Percentiles rank a stretch among this genome's conserved stretches.
Evolutionary conservation across 371 early-diverging fungal genomes (phyloP).

Genomic region (Rhizomucor pusillus): DNA sequence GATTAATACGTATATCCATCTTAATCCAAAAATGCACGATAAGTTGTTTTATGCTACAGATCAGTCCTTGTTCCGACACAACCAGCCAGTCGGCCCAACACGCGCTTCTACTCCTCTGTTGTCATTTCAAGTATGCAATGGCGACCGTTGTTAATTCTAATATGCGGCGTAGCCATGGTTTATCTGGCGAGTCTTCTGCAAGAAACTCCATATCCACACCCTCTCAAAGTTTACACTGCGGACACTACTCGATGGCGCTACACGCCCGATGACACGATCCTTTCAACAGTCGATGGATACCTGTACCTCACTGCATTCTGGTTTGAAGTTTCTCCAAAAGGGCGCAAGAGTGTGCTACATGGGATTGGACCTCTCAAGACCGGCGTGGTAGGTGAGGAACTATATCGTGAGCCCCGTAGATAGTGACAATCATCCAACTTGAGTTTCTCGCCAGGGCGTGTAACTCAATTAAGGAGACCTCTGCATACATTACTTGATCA

Average conservation of each 20-base stretch:
- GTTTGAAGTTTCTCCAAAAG: constrained; percentile 7
- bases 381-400: constrained; percentile 14
- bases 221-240: constrained; percentile 23
- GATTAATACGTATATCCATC: no score
- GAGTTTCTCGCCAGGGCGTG: constrained; percentile 3
- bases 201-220: constrained; percentile 40
- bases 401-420: background rate
- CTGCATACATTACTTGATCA: constrained; percentile 11
- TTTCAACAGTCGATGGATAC: constrained; percentile 24
- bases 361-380: constrained; percentile 19
- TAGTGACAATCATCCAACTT: constrained; percentile 6
- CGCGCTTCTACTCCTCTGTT: no score
- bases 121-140: constrained; percentile 40
- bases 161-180: constrained; percentile 31
- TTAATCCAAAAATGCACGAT: no score
- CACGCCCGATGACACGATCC: constrained; percentile 13
- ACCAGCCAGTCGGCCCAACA: no score
- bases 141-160: constrained; percentile 34
- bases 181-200: constrained; percentile 36
- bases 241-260: constrained; percentile 8
- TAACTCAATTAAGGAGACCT: constrained; percentile 10
- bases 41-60: no score
- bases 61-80: no score
- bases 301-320: constrained; percentile 35
- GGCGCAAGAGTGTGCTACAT: constrained; percentile 2